Evolutionary conservation across 371 early-diverging fungal species (phyloP).

Genomic region (Gilbertella persicaria): DNA sequence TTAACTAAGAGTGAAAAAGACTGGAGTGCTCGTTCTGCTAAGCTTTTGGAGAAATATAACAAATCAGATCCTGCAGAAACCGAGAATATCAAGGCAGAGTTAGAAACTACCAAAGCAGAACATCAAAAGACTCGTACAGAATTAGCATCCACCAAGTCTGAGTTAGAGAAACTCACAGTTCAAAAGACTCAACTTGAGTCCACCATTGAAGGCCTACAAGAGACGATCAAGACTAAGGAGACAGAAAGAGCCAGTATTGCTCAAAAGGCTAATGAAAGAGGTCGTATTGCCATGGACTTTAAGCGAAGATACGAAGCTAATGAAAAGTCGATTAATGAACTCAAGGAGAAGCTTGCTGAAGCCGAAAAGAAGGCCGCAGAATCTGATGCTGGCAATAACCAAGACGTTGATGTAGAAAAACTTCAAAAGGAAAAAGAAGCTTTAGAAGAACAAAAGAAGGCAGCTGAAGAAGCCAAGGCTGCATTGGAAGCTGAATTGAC

Average conservation of each 20-base stretch:
- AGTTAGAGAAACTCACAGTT: constrained; percentile 4
- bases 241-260: constrained; percentile 1
- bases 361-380: constrained; percentile 3
- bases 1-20: constrained; percentile 9
- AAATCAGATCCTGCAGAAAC: constrained; percentile 17
- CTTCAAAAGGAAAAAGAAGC: constrained; percentile 13
- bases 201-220: constrained; percentile 6
- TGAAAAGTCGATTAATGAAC: not conserved
- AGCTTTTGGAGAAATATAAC: constrained; percentile 15
- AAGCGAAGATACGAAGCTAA: constrained; percentile 6
- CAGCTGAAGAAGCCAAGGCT: constrained; percentile 6
- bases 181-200: not conserved
- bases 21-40: constrained; percentile 18
- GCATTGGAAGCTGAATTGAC: constrained; percentile 5
- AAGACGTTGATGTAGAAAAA: constrained; percentile 7
- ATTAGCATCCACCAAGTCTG: constrained; percentile 5
- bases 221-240: not conserved
- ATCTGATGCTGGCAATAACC: not conserved
- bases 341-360: constrained; percentile 2
- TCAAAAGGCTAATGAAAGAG: constrained; percentile 15
- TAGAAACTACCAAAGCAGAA: not conserved
- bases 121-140: not conserved
- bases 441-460: constrained; percentile 9
- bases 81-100: constrained; percentile 10
- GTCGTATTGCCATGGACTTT: constrained; percentile 19